Base-by-base conservation (phyloP, 2,329 filamentous ascomycete species). In the Pseudogymnoascus sp. region DNA sequence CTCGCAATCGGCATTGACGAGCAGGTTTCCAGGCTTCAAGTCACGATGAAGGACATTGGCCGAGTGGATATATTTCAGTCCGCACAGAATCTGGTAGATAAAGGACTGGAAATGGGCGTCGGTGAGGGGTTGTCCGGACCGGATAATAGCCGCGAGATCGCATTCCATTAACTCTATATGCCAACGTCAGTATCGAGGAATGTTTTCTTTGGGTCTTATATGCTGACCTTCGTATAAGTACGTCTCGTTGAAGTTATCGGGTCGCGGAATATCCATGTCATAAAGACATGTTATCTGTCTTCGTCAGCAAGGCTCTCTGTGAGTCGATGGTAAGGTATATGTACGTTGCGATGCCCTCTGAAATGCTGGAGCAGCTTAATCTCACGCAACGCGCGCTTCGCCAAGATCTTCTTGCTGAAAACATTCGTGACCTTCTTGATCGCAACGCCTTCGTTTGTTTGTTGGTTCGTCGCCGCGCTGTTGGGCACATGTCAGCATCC, bases 341-440 rank as follows among this genome's bases (percentile, higher is more conserved):
- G 78, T 80, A 92, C 89, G 77, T 93, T 93, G 73, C 90, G 88
- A 74, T 93, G 90, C 62, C 90, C 90, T 73, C 95, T 86, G 81
- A 99, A 99, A 79, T 99, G 95, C 81, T 98, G 93, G 69, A 99
- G 83, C 71, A 99, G 85, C 85, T 98, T 99, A 80, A 99, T 98
- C 81, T 99, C 95, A 77, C 95, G 88, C 82, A 99, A 79, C 61
- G 95, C 95, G 74, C 95, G 90, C 87, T 99, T 99, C 73, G 95
- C 95, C 70, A 99, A 84, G 71, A 99, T 99, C 86, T 98, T 98
- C 82, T 99, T 99, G 85, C 92, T 97, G 79, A 99, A 99, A 73
- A 99, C 93, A 90, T 99, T 99, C 81, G 95, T 99, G 76, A 99
- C 92, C 80, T 99, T 99, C 80, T 99, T 99, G 83, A 99, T 95